Evolutionary conservation across 768 basidiomycete species (phyloP), one percentile per base, ranked within the genome.

Genomic region (Suillus subaureus): DNA sequence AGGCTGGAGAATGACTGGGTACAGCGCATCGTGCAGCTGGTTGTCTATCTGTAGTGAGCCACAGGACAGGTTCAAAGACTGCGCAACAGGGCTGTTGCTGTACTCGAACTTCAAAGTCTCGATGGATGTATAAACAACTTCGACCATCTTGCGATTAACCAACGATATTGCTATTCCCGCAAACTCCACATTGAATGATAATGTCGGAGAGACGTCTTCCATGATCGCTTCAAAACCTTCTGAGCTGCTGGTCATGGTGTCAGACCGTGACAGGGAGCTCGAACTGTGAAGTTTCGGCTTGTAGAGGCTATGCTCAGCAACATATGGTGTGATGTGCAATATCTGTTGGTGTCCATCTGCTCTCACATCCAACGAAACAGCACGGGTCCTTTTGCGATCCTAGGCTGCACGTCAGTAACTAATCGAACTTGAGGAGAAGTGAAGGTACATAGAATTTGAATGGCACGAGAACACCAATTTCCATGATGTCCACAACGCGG

Each of bases 1-100:
- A 0, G 97, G 97, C 73, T 99, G 97, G 52, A 99, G 81, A 63
- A 99, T 88, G 63, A 99, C 96, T 2, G 97, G 96, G 81, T 90
- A 99, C 15, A 96, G 74, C 21, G 95, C 96, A 65, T 99, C 97
- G 66, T 99, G 97, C 15, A 99, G 85, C 74, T 99, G 97, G 73
- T 99, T 99, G 79, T 99, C 97, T 66, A 99, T 85, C 75, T 99
- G 96, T 13, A 99, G 83, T 70, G 84, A 89, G n/a, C 92, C 93
- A 72, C 91, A 92, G 9, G 90, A 87, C 42, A 99, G 45, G 57
- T 87, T 93, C 62, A 96, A 82, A 2, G 92, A 86, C 71, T 96
- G 94, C 6, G 93, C 90, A 43, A 90, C 83, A 1, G 85, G 79
- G 72, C 90, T 96, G 71, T 92, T 86, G 49, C 84, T 86, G 77